Conservation (phyloP, 352 stramenopile genomes). For the Globisporangium cystogenes region DNA sequence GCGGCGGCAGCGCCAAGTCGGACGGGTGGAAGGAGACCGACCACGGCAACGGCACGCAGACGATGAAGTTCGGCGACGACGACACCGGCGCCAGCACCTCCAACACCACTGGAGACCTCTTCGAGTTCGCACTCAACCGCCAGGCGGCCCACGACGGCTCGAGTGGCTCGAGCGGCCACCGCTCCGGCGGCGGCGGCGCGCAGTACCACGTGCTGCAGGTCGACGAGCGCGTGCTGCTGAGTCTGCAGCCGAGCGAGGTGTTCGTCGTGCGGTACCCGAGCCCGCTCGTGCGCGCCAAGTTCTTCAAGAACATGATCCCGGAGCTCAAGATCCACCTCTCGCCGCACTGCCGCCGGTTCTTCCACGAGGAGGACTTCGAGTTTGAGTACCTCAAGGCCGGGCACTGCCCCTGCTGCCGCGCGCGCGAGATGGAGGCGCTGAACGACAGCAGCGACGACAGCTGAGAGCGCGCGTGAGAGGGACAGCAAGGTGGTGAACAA, state of each 20-base stretch:
- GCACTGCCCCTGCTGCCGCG: conserved; percentile 86
- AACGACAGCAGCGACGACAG: conserved; percentile 9
- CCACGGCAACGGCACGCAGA: conserved; percentile 58
- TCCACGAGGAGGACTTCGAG: conserved; percentile 96
- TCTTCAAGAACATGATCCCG: conserved; percentile 92
- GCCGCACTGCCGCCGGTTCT: conserved; percentile 89
- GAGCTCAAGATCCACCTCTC: conserved; percentile 91
- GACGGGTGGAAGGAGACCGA: conserved; percentile 57
- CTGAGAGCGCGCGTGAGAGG: too few relatives aligned
- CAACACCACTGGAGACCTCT: conserved; percentile 33
- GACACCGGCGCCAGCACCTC: conserved; percentile 32
- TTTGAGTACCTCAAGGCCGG: conserved; percentile 88
- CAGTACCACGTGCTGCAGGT: conserved; percentile 77
- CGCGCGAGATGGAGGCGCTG: conserved; percentile 37
- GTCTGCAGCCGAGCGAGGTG: conserved; percentile 75
- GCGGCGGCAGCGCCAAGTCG: conserved; percentile 16
- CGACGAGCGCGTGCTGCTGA: conserved; percentile 64
- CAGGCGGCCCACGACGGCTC: conserved; percentile 70
- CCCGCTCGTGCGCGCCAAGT: conserved; percentile 47
- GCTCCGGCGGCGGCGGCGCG: conserved; percentile 30
- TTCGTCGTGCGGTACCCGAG: conserved; percentile 84
- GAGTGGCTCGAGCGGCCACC: too few relatives aligned
- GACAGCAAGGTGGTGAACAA: too few relatives aligned
- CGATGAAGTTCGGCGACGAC: conserved; percentile 74
- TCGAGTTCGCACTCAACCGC: conserved; percentile 85